Percentiles rank a stretch among this genome's conserved stretches.
These are phyloP conservation scores for Wickerhamomyces queroliae DNA, from an alignment of 805 yeast species.

Conservation along the genomic window DNA sequence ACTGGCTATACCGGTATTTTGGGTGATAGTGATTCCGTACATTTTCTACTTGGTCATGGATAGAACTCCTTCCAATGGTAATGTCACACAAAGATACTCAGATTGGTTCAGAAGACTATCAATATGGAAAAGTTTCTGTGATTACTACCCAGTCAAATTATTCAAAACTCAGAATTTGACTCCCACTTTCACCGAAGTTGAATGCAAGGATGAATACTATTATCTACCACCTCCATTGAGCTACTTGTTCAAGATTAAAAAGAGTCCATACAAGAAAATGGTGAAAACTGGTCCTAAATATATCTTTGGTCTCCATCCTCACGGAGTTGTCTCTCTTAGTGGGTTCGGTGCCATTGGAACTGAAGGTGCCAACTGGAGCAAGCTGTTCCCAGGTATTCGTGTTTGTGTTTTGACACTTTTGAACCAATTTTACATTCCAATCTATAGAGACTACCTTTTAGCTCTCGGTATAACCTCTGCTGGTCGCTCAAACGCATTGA, in stretches of 20 bases:
- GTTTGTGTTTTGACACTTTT: conserved; percentile 73
- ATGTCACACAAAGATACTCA: conserved; percentile 51
- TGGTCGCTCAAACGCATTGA: conserved; percentile 61
- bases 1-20: conserved; percentile 53
- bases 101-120: conserved; percentile 46
- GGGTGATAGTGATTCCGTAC: conserved; percentile 68
- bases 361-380: conserved; percentile 67
- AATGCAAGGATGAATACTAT: conserved; percentile 15
- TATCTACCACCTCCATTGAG: conserved; percentile 7
- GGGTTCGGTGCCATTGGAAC: conserved; percentile 81
- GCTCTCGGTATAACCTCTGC: conserved; percentile 84
- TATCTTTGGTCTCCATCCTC: conserved; percentile 93
- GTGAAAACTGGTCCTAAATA: conserved; percentile 63
- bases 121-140: conserved; percentile 67
- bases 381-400: conserved; percentile 78
- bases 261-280: conserved; percentile 22
- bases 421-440: conserved; percentile 78
- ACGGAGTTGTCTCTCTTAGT: conserved; percentile 92
- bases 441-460: conserved; percentile 80
- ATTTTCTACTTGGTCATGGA: conserved; percentile 51
- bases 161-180: conserved; percentile 63
- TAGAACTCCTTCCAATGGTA: conserved; percentile 72
- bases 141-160: conserved; percentile 74
- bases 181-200: conserved; percentile 58
- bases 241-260: conserved; percentile 12